Conservation (phyloP, 495 filamentous ascomycete genomes). For the Amorphotheca resinae region DNA sequence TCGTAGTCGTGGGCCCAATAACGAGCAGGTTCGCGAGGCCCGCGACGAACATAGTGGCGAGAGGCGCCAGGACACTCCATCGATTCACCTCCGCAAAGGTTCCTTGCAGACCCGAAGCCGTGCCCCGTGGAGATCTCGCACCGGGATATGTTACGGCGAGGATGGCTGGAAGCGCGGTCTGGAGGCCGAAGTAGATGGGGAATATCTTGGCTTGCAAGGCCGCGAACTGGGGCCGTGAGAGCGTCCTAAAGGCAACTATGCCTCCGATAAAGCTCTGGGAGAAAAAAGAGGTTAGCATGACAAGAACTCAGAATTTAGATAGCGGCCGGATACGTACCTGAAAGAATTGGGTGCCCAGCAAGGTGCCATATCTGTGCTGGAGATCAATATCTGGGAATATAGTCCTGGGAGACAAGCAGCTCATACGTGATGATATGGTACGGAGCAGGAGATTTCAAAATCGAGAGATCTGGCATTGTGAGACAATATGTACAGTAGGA, state of each 20-base stretch:
- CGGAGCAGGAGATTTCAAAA: constrained; percentile 48
- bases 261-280: constrained; percentile 72
- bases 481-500: neutral
- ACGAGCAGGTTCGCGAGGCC: constrained; percentile 53
- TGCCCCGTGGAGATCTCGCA: constrained; percentile 23
- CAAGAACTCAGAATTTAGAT: neutral
- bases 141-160: constrained; percentile 72
- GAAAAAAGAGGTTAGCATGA: too few relatives aligned
- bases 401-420: neutral
- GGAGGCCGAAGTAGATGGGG: constrained; percentile 76
- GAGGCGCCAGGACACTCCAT: constrained; percentile 47
- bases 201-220: constrained; percentile 67
- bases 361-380: constrained; percentile 54
- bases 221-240: constrained; percentile 70
- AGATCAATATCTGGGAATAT: constrained; percentile 7
- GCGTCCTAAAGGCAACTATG: constrained; percentile 55
- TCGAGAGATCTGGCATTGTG: constrained; percentile 32
- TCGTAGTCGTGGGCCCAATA: constrained; percentile 59
- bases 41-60: constrained; percentile 49
- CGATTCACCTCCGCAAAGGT: constrained; percentile 42
- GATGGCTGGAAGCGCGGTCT: constrained; percentile 57
- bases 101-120: constrained; percentile 36
- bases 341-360: constrained; percentile 68
- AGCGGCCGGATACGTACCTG: constrained; percentile 39
- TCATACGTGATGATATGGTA: constrained; percentile 67